Conservation (phyloP, 768 basidiomycete genomes). For the Macrolepiota albuminosa region DNA sequence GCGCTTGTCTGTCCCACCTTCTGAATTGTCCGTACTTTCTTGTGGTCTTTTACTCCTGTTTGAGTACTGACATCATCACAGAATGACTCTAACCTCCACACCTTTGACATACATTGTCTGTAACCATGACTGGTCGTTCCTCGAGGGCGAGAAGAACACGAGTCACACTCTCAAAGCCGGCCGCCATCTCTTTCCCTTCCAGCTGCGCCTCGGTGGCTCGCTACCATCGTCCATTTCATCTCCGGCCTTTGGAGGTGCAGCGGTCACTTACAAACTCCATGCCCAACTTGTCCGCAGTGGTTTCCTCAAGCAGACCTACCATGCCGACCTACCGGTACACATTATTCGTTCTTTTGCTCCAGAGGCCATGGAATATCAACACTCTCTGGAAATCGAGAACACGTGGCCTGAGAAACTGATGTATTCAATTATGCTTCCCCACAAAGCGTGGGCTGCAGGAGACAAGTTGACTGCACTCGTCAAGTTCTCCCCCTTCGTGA, state of each 20-base stretch:
- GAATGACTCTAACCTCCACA: conserved; percentile 39
- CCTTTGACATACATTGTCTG: conserved; percentile 60
- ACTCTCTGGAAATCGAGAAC: conserved; percentile 93
- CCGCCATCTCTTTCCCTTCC: conserved; percentile 89
- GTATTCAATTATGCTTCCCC: conserved; percentile 91
- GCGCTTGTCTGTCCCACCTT: conserved; percentile 51
- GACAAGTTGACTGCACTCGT: conserved; percentile 77
- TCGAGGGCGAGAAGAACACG: conserved; percentile 75
- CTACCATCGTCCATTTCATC: conserved; percentile 76
- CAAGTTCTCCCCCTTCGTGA: conserved; percentile 83
- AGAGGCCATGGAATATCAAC: conserved; percentile 92
- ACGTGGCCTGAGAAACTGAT: conserved; percentile 97
- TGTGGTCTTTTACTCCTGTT: conserved; percentile 4
- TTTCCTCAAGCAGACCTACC: conserved; percentile 60
- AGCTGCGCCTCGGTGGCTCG: conserved; percentile 77
- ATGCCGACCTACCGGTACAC: conserved; percentile 53
- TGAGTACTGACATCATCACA: conserved; percentile 16
- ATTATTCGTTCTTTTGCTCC: conserved; percentile 70
- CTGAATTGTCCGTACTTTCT: conserved; percentile 51
- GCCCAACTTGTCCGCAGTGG: conserved; percentile 79
- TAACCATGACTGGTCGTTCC: conserved; percentile 89
- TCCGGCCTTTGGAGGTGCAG: conserved; percentile 49
- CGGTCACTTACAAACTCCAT: conserved; percentile 84
- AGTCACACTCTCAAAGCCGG: conserved; percentile 95
- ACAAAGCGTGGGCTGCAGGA: conserved; percentile 94